These are phyloP conservation scores for Hymenoscyphus linearis DNA, from an alignment of 2,329 filamentous ascomycete genomes.

Conservation along the genomic window DNA sequence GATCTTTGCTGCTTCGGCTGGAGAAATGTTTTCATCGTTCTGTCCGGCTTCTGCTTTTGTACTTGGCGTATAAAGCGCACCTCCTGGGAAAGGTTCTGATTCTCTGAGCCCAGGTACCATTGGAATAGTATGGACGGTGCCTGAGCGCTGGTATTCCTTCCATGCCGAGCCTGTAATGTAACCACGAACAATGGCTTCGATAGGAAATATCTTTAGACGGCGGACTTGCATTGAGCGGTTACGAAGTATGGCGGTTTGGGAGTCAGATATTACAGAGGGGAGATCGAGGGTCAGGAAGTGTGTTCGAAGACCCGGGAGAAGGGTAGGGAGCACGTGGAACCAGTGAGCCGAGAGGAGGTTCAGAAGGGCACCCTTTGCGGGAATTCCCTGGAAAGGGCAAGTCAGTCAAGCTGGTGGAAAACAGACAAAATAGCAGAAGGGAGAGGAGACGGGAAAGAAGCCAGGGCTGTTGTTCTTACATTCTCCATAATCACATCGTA, in stretches of 20 bases:
- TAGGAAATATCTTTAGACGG: slow-evolving; percentile 57
- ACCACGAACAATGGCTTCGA: slow-evolving; percentile 68
- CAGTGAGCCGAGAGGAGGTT: slow-evolving; percentile 64
- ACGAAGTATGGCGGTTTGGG: slow-evolving; percentile 39
- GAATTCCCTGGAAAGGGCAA: slow-evolving; percentile 50
- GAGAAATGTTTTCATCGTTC: slow-evolving; percentile 67
- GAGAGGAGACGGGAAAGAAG: slow-evolving; percentile 31
- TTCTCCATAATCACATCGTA: slow-evolving; percentile 91
- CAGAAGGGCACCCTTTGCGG: slow-evolving; percentile 61
- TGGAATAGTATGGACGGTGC: slow-evolving; percentile 61
- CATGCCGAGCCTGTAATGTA: slow-evolving; percentile 67
- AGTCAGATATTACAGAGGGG: slow-evolving; percentile 42
- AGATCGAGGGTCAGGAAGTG: slow-evolving; percentile 58
- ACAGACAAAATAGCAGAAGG: slow-evolving; percentile 41
- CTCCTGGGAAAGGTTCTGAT: slow-evolving; percentile 53
- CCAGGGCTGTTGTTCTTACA: slow-evolving; percentile 35
- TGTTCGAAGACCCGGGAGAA: slow-evolving; percentile 49
- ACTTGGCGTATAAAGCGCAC: slow-evolving; percentile 60
- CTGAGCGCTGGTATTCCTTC: slow-evolving; percentile 58
- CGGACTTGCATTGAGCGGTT: slow-evolving; percentile 62
- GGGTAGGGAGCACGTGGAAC: slow-evolving; percentile 51
- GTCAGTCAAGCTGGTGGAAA: slow-evolving; percentile 34
- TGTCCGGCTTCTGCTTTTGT: slow-evolving; percentile 64
- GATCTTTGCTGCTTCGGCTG: slow-evolving; percentile 42
- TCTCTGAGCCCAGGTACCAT: slow-evolving; percentile 54